Base-by-base conservation (phyloP, 805 yeast genomes). In the Saccharomyces eubayanus region DNA sequence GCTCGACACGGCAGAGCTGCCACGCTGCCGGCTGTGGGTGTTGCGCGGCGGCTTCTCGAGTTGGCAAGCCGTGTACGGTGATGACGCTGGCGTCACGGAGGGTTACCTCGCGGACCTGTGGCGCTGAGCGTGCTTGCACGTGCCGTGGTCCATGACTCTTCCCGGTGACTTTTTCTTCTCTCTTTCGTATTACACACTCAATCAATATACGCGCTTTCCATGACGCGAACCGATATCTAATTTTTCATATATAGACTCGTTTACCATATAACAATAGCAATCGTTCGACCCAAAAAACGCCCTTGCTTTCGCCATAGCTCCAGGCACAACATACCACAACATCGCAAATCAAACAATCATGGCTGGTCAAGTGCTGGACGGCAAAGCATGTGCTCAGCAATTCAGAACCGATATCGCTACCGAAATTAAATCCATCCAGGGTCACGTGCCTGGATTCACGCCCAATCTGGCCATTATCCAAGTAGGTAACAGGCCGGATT, bases 401-500 rank as follows among this genome's bases (percentile, higher is more conserved):
- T 74, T 85, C 57, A 81, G 89, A 56, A 70, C 71, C 14, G 71
- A 75, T 47, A 76, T 85, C 57, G 74, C 79, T 47, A 64, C 72
- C 12, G 84, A 82, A 58, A 79, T 86, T 56, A 65, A 66, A 21
- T 62, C 66, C 11, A 64, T 79, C 52, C 79, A 81, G 62, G 52
- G 68, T 2, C 54, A 62, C 50, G 69, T 74, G 57, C 72, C 80
- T 6, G 61, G 67, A n/a, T 89, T 89, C 73, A 74, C 77, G 56
- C 97, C 98, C 8, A 77, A 79, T 52, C 76, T 92, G 62, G 84
- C 88, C 43, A 90, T 92, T 61, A 76, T 92, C 56, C 98, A 92
- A 72, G 95, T 92, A 31, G 97, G 98, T 46, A 77, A 76, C 51
- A 79, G 97, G 57, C 92, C 92, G 30, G 99, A 92, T 68, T 88